Base-by-base conservation (phyloP, 2,329 filamentous ascomycete species). In the Alternaria solani region DNA sequence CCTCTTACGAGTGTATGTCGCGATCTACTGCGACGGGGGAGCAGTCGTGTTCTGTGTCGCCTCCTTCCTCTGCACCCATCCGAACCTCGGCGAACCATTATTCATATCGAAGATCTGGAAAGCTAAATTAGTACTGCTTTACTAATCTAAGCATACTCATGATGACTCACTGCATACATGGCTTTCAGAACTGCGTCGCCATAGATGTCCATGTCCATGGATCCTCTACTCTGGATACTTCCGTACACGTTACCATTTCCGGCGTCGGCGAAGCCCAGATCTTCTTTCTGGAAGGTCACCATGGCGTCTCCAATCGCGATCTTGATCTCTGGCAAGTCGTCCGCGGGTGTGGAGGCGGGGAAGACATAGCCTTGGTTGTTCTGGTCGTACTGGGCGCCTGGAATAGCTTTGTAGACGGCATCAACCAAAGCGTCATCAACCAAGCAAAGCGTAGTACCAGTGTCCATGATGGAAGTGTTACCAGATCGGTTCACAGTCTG, bases 401-500 rank as follows among this genome's bases (percentile, higher is more conserved):
- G 61, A 55, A 91, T 83, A 53, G 85, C 71, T n/a, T 72, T 72
- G 80, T 90, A 91, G 80, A 90, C 90, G 36, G 80, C 82, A 0
- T 78, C 68, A 61, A 87, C 83, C 54, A 88, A 80, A n/a, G 71
- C 63, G 61, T 83, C 77, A 12, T 86, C 85, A 9, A 89, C 76
- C 49, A 90, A 80, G 54, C 89, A 78, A 28, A 91, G 86, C 0
- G 88, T 88, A 41, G 89, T 91, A 41, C 89, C 89, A 2, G 89
- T 91, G 77, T 91, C 89, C 71, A 87, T 87, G 74, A 87, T 83
- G 49, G 80, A 73, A 43, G 76, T 67, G 42, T 79, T 72, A n/a
- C 41, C 34, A 4, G 59, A 62, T 5, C 70, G 63, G 20, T 41
- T 52, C 47, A 81, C 77, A 71, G 79, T 68, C 12, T 67, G 39